phyloP scores from a whole-genome alignment of 768 basidiomycete species.

The Lentinula guzmanii region DNA sequence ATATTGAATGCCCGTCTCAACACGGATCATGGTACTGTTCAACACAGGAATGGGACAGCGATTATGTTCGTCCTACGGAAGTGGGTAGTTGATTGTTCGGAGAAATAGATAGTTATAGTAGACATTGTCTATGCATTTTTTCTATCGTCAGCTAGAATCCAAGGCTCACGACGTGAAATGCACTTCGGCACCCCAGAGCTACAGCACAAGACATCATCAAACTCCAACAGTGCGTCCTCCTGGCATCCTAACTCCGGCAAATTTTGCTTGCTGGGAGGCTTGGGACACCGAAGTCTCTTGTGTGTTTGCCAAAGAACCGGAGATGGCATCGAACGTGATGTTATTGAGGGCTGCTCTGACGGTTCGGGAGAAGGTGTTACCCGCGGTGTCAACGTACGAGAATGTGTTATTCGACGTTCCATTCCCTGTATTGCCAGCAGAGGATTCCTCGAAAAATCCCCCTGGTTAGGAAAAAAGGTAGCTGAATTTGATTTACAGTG shows the following conservation, averaged over 20 bases:
- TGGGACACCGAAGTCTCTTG: neutral
- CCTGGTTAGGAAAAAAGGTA: conserved; percentile 20
- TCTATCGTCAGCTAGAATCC: neutral
- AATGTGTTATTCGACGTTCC: conserved; percentile 70
- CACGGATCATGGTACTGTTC: conserved; percentile 31
- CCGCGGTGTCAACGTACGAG: conserved; percentile 48
- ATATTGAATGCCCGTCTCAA: conserved; percentile 26
- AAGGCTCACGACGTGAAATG: neutral
- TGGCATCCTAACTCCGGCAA: conserved; percentile 25
- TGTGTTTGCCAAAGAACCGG: conserved; percentile 37
- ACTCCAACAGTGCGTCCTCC: conserved; percentile 21
- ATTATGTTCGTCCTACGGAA: neutral
- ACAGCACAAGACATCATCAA: neutral
- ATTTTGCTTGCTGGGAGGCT: conserved; percentile 3
- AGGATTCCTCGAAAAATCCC: conserved; percentile 41
- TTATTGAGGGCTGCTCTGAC: conserved; percentile 58
- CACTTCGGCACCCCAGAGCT: too few species aligned
- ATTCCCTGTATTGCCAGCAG: conserved; percentile 51
- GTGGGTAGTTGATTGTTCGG: neutral
- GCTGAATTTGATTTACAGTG: neutral
- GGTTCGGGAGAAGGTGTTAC: conserved; percentile 56
- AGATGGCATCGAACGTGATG: conserved; percentile 54
- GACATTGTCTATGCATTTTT: neutral
- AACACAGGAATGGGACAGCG: conserved; percentile 23
- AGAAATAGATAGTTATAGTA: neutral